Evolutionary conservation across 116 monocot genomes (phyloP).

Genomic region (Papilionanthe hybrid): DNA sequence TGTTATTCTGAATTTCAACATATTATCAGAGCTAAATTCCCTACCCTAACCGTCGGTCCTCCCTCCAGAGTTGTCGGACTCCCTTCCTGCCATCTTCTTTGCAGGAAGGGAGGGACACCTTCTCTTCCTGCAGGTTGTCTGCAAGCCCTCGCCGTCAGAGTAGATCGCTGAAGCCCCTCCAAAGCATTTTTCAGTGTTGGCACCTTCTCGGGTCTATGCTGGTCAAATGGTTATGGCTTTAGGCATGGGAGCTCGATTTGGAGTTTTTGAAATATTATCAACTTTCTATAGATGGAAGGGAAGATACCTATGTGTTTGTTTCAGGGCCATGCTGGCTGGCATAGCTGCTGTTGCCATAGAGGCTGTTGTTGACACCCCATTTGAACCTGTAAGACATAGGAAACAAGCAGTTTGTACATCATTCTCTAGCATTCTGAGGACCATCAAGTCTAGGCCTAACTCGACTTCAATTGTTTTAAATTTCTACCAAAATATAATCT

Average conservation of each 20-base stretch:
- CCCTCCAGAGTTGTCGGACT: no score
- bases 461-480: conserved; percentile 36
- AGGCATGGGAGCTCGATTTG: conserved; percentile 76
- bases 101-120: no score
- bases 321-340: conserved; percentile 80
- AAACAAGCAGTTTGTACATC: conserved; percentile 58
- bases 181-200: no score
- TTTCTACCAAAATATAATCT: conserved; percentile 55
- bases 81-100: no score
- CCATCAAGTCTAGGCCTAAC: conserved; percentile 19
- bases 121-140: no score
- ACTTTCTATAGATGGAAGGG: conserved; percentile 97
- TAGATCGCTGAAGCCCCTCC: no score
- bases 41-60: no score
- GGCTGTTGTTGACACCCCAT: conserved; percentile 61
- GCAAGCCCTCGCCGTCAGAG: no score
- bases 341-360: conserved; percentile 71
- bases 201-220: conserved; percentile 39
- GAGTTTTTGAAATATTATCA: conserved; percentile 73
- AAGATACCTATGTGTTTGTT: conserved; percentile 74
- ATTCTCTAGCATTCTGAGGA: conserved; percentile 12
- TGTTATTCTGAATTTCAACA: no score
- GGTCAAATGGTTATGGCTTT: conserved; percentile 58
- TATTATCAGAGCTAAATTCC: no score
- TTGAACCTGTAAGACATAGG: conserved; percentile 85